Base-by-base conservation (phyloP, 257 asterid species). In the Primulina eburnea region DNA sequence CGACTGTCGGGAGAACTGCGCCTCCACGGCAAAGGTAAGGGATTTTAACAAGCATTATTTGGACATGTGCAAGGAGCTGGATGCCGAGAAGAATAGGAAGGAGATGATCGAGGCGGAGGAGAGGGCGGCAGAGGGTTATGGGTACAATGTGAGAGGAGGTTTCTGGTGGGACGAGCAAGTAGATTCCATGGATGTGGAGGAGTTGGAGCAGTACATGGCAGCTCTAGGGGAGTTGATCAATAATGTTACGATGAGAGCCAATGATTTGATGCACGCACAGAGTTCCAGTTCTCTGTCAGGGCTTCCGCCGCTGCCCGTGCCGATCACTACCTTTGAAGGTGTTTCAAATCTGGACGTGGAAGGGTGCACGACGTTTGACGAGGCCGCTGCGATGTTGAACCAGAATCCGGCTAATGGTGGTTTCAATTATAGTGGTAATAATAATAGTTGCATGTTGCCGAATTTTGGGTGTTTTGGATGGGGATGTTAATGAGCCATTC, bases 71-170 rank as follows among this genome's bases (percentile, higher is more conserved):
- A 32, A 62, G 14, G 67, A 62, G 28, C 6, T 16, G 43, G 66
- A 62, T 47, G 47, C 26, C 50, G 66, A 62, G 66, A 62, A 50
- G 57, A 50, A 50, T 20, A 8, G 57, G 21, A 50, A 50, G 57
- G 57, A 50, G 8, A 4, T 14, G 57, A 50, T 50, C 57, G 57
- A 50, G 21, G 21, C 20, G 57, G 21, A 50, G 18, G 16, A 62
- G 12, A 30, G 43, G 7, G 6, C 38, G 47, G 38, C 9, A 9
- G 40, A 62, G 16, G 47, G 14, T 3, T 50, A 1, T 17, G 57
- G 57, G 8, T 50, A 17, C 57, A 50, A 16, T 8, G 8, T 50
- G 2, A 21, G 57, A 50, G 57, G 20, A 20, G 7, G 47, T 26
- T 32, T 32, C 67, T 62, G 67, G 67, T 62, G 67, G 67, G 50